Conservation (phyloP, 257 asterid genomes). For the Gardenia jasminoides region DNA sequence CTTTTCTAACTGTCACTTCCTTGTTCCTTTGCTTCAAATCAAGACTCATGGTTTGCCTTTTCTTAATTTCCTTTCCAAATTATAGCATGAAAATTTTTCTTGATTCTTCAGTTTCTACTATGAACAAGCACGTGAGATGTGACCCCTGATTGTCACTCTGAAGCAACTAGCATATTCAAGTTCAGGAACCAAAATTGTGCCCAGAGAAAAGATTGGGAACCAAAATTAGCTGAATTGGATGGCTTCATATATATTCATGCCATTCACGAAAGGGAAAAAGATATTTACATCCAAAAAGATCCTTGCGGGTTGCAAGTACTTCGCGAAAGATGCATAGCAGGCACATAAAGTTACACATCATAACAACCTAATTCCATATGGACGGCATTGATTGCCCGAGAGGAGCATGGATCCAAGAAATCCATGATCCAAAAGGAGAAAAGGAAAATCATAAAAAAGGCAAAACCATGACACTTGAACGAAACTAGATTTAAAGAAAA, state of each 20-base stretch:
- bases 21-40: conserved; percentile 23
- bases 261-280: conserved; percentile 1
- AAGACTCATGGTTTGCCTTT: conserved; percentile 3
- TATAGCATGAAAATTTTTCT: conserved; percentile 6
- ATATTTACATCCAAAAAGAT: conserved; percentile 17
- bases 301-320: conserved; percentile 5
- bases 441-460: not conserved
- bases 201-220: no score
- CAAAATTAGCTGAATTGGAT: not conserved
- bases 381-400: not conserved
- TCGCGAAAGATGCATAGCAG: not conserved
- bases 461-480: not conserved
- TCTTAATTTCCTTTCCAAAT: not conserved
- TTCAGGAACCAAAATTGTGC: no score
- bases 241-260: conserved; percentile 1
- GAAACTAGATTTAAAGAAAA: not conserved
- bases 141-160: conserved; percentile 1
- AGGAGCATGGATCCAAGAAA: conserved; percentile 1
- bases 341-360: not conserved
- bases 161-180: not conserved
- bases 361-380: not conserved
- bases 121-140: conserved; percentile 6
- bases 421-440: not conserved
- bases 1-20: conserved; percentile 29
- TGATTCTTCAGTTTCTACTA: not conserved